Evolutionary conservation across 2,329 filamentous ascomycete genomes (phyloP).

Genomic region (Monilinia fructigena): DNA sequence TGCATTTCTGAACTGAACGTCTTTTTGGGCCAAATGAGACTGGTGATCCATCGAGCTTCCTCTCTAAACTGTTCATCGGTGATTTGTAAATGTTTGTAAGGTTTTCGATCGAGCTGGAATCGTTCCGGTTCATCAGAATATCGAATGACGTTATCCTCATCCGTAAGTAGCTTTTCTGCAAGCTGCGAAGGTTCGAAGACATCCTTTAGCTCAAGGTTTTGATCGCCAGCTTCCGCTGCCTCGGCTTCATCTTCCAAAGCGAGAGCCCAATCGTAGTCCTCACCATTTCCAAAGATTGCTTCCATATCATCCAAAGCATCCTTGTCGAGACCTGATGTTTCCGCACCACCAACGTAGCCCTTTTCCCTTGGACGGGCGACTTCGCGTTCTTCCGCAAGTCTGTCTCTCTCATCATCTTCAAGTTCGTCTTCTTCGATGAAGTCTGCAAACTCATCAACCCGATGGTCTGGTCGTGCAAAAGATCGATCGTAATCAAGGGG

Average conservation of each 20-base stretch:
- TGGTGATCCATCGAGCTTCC: slow-evolving; percentile 88
- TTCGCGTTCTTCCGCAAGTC: slow-evolving; percentile 79
- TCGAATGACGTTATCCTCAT: slow-evolving; percentile 90
- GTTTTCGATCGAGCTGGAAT: slow-evolving; percentile 86
- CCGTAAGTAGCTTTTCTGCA: slow-evolving; percentile 89
- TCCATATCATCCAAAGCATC: slow-evolving; percentile 95
- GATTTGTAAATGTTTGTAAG: slow-evolving; percentile 79
- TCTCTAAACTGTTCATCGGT: slow-evolving; percentile 84
- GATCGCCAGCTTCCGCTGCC: slow-evolving; percentile 73
- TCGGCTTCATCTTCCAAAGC: slow-evolving; percentile 86
- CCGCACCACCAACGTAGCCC: slow-evolving; percentile 67
- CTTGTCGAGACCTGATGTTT: slow-evolving; percentile 84
- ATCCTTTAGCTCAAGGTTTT: slow-evolving; percentile 89
- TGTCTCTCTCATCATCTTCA: slow-evolving; percentile 80
- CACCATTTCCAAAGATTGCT: slow-evolving; percentile 90
- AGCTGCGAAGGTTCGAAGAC: slow-evolving; percentile 97
- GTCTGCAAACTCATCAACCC: slow-evolving; percentile 81
- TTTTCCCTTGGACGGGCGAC: slow-evolving; percentile 77
- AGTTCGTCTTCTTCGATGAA: slow-evolving; percentile 98
- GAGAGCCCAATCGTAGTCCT: slow-evolving; percentile 93
- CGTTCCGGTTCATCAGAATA: slow-evolving; percentile 88
- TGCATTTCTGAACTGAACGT: slow-evolving; percentile 63
- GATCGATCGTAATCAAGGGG: slow-evolving; percentile 46
- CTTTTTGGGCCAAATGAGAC: slow-evolving; percentile 87
- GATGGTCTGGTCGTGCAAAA: slow-evolving; percentile 48